Base-by-base conservation (phyloP, 1,139 yeast genomes). In the Candida pseudocylindracea region DNA sequence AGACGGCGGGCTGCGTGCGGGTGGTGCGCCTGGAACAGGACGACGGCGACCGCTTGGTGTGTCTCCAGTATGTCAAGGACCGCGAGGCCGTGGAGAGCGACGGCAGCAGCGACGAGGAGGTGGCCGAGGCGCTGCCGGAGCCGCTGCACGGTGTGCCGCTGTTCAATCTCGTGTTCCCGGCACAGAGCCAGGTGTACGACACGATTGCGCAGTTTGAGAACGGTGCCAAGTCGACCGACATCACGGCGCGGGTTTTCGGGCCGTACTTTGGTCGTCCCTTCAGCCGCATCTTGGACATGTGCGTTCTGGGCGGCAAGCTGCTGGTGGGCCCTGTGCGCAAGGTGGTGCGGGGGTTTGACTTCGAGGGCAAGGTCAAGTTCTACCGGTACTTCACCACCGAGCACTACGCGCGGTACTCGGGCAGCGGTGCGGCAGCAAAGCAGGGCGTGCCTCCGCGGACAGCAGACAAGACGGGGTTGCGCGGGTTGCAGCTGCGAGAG, bases 331-430 rank as follows among this genome's bases (percentile, higher is more conserved):
- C 32, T 9, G 20, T 30, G 9, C 26, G 27, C n/a, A 29, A 28
- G 13, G 26, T 30, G 12, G 29, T 30, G 13, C 26, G 32, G 26
- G 9, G 13, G 26, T 30, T 26, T 15, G 32, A 30, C 13, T 30
- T 30, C n/a, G 32, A 30, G n/a, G 32, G 32, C 2, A 30, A 30
- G 26, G 26, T 12, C 13, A 30, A 30, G 29, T 30, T 30, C 25
- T 30, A 30, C 32, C 28, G 32, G 10, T 30, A 30, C 29, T 30
- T 26, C 12, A 30, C 32, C 13, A n/a, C 20, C 12, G 12, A 26
- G 7, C 29, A 11, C 25, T 10, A 12, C 8, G 28, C 32, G 4
- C 10, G 15, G 8, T 11, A 8, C 10, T 26, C 29, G 7, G n/a
- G 10, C 9, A 8, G 9, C 3, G 24, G 26, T 10, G 13, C 26